A percentile compares a stretch with the other conserved stretches of the same genome.
These are phyloP conservation scores for Henningerozyma blattae DNA, from an alignment of 805 yeast genomes.

Conservation along the genomic window DNA sequence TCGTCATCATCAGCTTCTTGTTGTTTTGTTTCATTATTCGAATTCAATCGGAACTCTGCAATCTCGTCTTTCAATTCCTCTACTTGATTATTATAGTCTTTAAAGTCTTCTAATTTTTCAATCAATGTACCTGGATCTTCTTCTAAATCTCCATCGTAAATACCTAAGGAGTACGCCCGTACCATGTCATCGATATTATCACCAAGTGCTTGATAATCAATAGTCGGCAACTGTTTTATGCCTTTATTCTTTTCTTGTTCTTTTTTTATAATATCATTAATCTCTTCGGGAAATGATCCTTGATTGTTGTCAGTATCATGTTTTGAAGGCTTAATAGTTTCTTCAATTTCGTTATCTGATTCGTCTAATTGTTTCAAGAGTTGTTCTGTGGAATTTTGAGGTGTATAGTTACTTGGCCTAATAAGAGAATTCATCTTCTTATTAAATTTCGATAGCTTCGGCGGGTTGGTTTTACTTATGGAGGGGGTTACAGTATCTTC, in stretches of 20 bases:
- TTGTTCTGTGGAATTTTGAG: not conserved
- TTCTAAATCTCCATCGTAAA: conserved; percentile 47
- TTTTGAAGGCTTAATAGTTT: not conserved
- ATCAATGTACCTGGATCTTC: conserved; percentile 44
- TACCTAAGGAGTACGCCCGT: conserved; percentile 44
- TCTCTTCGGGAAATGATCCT: conserved; percentile 1
- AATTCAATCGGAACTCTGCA: conserved; percentile 12
- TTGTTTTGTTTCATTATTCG: conserved; percentile 1
- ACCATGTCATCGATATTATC: conserved; percentile 46
- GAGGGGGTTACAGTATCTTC: not conserved
- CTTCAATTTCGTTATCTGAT: not conserved
- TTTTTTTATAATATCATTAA: conserved; percentile 5
- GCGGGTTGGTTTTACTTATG: not conserved
- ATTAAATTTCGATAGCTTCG: not conserved
- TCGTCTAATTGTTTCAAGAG: not conserved
- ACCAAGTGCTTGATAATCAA: conserved; percentile 32
- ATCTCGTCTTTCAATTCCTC: conserved; percentile 24
- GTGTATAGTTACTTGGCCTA: not conserved
- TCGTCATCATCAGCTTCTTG: conserved; percentile 2
- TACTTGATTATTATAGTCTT: conserved; percentile 35
- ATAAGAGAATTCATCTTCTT: too few species aligned
- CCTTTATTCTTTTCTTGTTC: conserved; percentile 3
- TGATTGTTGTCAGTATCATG: not conserved
- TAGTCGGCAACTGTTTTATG: conserved; percentile 12
- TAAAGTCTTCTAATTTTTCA: conserved; percentile 42